Evolutionary conservation across 2,329 filamentous ascomycete genomes (phyloP).

Genomic region (Pseudogymnoascus sp.): DNA sequence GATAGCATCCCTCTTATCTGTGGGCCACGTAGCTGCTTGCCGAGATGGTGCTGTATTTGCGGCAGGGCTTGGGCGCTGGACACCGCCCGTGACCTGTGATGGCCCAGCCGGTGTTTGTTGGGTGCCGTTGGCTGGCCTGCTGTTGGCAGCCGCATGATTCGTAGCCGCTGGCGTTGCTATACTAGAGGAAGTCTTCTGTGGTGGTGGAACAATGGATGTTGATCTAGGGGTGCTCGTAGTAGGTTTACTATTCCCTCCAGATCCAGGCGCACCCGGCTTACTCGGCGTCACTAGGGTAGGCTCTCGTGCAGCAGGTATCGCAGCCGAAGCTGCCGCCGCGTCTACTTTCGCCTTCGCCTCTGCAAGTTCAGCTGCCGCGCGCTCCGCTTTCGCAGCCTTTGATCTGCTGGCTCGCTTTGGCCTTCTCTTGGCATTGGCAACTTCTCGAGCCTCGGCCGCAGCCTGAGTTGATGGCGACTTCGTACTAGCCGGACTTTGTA

Average conservation of each 20-base stretch:
- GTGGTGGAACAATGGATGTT: background rate
- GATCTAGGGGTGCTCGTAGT: background rate
- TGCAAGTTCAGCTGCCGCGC: background rate
- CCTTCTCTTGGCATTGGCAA: background rate
- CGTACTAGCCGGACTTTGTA: background rate
- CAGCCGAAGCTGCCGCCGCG: background rate
- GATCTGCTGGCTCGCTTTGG: conserved; percentile 4
- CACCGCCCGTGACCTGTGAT: background rate
- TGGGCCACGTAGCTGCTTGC: conserved; percentile 5
- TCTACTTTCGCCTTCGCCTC: background rate
- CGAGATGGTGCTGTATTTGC: background rate
- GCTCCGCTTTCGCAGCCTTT: background rate
- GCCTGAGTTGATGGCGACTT: background rate
- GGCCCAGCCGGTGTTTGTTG: background rate
- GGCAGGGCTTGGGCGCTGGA: background rate
- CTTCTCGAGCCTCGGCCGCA: background rate
- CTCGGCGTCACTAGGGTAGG: background rate
- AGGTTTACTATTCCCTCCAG: background rate
- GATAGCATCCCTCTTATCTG: conserved; percentile 4
- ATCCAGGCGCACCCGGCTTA: background rate
- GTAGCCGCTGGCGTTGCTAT: background rate
- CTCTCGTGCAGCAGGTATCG: background rate
- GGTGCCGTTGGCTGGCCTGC: background rate
- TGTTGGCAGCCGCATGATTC: background rate
- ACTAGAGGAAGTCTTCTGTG: background rate